A percentile compares a stretch with the other conserved stretches of the same genome.
phyloP scores from a whole-genome alignment of 352 stramenopile genomes.

The Pythium periplocum region DNA sequence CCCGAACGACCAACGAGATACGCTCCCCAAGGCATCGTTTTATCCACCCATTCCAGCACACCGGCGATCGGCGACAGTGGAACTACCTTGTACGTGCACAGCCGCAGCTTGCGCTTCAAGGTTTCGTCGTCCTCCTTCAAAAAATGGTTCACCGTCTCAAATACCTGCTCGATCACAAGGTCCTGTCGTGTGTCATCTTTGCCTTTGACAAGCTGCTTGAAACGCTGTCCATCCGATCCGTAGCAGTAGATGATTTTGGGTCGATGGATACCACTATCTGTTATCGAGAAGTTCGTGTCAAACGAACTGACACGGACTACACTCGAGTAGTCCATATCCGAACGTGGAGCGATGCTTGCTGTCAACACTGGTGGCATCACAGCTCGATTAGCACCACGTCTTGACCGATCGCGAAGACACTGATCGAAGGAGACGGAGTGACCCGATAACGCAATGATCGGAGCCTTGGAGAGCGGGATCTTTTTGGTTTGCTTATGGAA shows the following conservation, averaged over 20 bases:
- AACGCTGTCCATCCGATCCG: constrained; percentile 88
- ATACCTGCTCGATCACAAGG: constrained; percentile 88
- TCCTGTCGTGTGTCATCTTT: constrained; percentile 87
- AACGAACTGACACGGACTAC: constrained; percentile 88
- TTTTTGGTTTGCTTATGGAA: constrained; percentile 73
- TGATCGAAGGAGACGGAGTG: constrained; percentile 52
- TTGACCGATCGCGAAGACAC: constrained; percentile 49
- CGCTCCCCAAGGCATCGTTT: constrained; percentile 93
- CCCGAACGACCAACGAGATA: constrained; percentile 75
- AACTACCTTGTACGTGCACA: constrained; percentile 97
- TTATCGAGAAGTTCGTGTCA: constrained; percentile 90
- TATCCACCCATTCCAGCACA: constrained; percentile 98
- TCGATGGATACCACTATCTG: constrained; percentile 92
- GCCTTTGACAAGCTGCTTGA: constrained; percentile 96
- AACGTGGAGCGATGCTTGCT: constrained; percentile 46
- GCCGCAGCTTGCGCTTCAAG: constrained; percentile 60
- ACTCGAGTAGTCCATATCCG: constrained; percentile 78
- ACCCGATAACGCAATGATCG: constrained; percentile 30
- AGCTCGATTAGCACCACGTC: constrained; percentile 29
- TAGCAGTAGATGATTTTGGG: constrained; percentile 98
- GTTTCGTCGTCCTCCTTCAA: constrained; percentile 63
- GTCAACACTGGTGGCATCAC: constrained; percentile 82
- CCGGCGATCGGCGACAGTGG: constrained; percentile 88
- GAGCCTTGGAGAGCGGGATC: constrained; percentile 59
- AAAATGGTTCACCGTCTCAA: constrained; percentile 88